Evolutionary conservation across 1,139 yeast species (phyloP).

Genomic region (Saccharomyces pastorianus): DNA sequence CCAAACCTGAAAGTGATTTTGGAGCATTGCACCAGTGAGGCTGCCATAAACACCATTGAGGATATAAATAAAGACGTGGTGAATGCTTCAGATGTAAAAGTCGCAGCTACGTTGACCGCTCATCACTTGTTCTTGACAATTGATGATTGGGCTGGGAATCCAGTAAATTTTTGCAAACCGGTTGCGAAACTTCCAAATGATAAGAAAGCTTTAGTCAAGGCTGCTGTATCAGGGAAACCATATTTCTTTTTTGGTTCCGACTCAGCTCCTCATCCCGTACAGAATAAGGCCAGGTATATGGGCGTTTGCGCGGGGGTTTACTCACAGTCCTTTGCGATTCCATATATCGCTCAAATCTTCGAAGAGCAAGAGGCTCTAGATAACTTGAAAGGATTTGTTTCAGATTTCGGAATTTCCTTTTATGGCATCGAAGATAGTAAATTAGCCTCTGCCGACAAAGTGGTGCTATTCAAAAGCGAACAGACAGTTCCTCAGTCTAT

Average conservation of each 20-base stretch:
- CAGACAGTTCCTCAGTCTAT: slow-evolving; percentile 54
- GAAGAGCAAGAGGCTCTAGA: slow-evolving; percentile 57
- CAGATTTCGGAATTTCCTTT: slow-evolving; percentile 62
- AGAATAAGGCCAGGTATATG: slow-evolving; percentile 62
- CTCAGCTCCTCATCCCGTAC: slow-evolving; percentile 91
- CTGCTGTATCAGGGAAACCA: slow-evolving; percentile 88
- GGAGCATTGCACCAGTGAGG: slow-evolving; percentile 91
- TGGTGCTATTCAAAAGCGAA: slow-evolving; percentile 44
- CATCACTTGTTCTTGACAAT: slow-evolving; percentile 85
- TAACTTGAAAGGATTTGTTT: slow-evolving; percentile 63
- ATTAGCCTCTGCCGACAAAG: slow-evolving; percentile 39
- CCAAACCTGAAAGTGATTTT: slow-evolving; percentile 81
- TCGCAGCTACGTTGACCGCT: slow-evolving; percentile 91
- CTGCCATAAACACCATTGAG: slow-evolving; percentile 71
- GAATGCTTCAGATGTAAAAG: slow-evolving; percentile 39
- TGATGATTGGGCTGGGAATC: slow-evolving; percentile 95
- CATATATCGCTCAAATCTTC: slow-evolving; percentile 82
- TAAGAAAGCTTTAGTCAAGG: slow-evolving; percentile 66
- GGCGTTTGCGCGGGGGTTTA: slow-evolving; percentile 97
- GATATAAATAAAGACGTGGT: slow-evolving; percentile 51
- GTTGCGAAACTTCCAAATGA: slow-evolving; percentile 91
- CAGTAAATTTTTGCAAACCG: slow-evolving; percentile 92
- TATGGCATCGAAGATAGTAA: slow-evolving; percentile 47
- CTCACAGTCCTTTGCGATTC: slow-evolving; percentile 76
- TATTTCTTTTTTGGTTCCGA: slow-evolving; percentile 96